These are phyloP conservation scores for Termitomyces sp. DNA, from an alignment of 768 basidiomycete species.

Conservation along the genomic window DNA sequence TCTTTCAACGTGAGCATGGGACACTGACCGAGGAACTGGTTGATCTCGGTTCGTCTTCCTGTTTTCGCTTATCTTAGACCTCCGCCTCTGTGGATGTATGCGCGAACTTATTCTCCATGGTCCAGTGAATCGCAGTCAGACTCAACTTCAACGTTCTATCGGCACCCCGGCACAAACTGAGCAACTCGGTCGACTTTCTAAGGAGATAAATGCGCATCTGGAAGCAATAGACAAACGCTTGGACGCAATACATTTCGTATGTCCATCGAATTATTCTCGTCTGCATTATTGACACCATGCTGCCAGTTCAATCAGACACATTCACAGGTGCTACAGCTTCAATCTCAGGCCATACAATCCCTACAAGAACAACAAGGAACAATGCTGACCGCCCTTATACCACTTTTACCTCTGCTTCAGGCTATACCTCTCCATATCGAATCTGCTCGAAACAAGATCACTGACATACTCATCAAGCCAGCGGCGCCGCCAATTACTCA, in stretches of 20 bases:
- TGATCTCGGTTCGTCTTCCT: slow-evolving; percentile 44
- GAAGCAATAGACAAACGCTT: slow-evolving; percentile 50
- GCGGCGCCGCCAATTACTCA: slow-evolving; percentile 2
- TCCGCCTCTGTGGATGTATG: slow-evolving; percentile 10
- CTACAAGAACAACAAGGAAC: slow-evolving; percentile 61
- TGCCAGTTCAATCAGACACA: slow-evolving; percentile 44
- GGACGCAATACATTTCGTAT: slow-evolving; percentile 52
- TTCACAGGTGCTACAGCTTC: slow-evolving; percentile 44
- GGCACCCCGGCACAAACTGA: slow-evolving; percentile 52
- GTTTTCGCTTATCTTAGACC: slow-evolving; percentile 1
- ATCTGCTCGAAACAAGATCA: slow-evolving; percentile 28
- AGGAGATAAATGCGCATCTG: slow-evolving; percentile 37
- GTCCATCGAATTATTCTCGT: background rate
- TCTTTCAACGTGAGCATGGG: slow-evolving; percentile 62
- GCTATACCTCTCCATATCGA: slow-evolving; percentile 57
- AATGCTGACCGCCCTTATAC: slow-evolving; percentile 50
- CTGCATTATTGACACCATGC: slow-evolving; percentile 1
- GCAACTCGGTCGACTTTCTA: slow-evolving; percentile 34
- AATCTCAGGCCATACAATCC: slow-evolving; percentile 52
- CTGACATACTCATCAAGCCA: slow-evolving; percentile 25
- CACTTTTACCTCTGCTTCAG: slow-evolving; percentile 60
- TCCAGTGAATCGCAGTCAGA: slow-evolving; percentile 62
- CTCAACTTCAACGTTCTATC: slow-evolving; percentile 52
- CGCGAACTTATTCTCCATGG: slow-evolving; percentile 4
- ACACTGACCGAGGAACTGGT: slow-evolving; percentile 50